These are phyloP conservation scores for Phanerodontia chrysosporium DNA, from an alignment of 768 basidiomycete genomes.

Conservation along the genomic window DNA sequence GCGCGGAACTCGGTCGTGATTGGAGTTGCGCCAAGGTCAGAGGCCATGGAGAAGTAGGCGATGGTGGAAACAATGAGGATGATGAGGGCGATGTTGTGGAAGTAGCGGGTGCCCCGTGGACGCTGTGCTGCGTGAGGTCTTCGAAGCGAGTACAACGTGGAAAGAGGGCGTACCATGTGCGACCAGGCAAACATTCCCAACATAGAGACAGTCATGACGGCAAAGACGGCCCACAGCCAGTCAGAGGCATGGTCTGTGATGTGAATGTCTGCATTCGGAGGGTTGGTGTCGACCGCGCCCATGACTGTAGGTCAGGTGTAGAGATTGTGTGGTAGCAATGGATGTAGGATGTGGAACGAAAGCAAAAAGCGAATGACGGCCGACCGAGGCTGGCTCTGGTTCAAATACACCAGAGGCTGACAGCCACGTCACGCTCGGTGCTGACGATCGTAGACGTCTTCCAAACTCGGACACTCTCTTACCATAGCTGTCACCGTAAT, in stretches of 20 bases:
- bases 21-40: constrained; percentile 45
- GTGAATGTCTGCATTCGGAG: constrained; percentile 29
- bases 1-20: constrained; percentile 36
- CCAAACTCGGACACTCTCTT: not conserved
- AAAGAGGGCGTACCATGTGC: constrained; percentile 27
- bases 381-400: not conserved
- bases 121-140: constrained; percentile 19
- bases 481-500: too few species aligned
- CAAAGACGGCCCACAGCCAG: constrained; percentile 54
- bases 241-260: constrained; percentile 43
- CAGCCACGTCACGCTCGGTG: not conserved
- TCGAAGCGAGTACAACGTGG: not conserved
- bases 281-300: constrained; percentile 22
- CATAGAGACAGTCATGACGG: constrained; percentile 42
- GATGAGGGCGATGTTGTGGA: constrained; percentile 46
- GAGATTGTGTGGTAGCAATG: not conserved
- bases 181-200: constrained; percentile 35
- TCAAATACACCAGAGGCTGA: not conserved
- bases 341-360: not conserved
- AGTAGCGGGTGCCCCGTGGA: constrained; percentile 37
- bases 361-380: not conserved
- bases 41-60: constrained; percentile 52
- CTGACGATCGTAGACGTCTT: not conserved
- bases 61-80: constrained; percentile 43
- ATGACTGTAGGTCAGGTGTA: not conserved